Conservation (phyloP, 1,284 basidiomycete species). For the Cutaneotrichosporon sp. region DNA sequence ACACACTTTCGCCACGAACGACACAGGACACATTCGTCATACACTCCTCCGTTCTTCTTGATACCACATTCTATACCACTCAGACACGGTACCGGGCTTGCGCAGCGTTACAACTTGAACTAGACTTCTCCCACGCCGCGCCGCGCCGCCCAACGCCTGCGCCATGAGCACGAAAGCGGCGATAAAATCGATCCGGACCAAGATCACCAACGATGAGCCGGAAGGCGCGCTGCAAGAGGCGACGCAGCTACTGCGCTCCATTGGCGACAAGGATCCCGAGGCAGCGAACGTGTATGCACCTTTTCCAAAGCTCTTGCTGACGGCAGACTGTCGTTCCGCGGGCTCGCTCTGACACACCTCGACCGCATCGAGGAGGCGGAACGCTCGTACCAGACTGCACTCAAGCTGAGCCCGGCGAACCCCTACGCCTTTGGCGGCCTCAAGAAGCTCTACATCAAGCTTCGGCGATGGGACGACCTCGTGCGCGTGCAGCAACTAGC, state of each 20-base stretch:
- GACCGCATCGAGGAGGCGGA: conserved; percentile 68
- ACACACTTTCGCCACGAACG: no score
- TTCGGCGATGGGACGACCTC: conserved; percentile 59
- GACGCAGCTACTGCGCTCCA: conserved; percentile 53
- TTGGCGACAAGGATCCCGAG: conserved; percentile 54
- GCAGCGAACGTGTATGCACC: conserved; percentile 62
- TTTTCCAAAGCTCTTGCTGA: not conserved
- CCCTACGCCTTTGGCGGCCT: conserved; percentile 67
- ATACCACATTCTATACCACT: not conserved
- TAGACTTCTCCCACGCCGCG: not conserved
- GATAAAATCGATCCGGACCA: conserved; percentile 73
- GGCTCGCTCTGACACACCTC: conserved; percentile 67
- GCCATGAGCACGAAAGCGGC: conserved; percentile 32
- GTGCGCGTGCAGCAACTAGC: conserved; percentile 55
- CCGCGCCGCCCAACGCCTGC: not conserved
- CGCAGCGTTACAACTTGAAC: not conserved
- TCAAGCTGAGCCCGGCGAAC: conserved; percentile 54
- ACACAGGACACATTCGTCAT: no score
- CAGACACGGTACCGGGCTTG: no score
- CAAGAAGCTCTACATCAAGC: conserved; percentile 65
- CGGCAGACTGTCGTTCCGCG: conserved; percentile 72
- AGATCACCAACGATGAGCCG: conserved; percentile 70
- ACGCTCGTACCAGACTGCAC: conserved; percentile 74
- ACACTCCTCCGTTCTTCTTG: not conserved
- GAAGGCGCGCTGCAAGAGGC: conserved; percentile 50